Evolutionary conservation across 345 rosid species (phyloP), one percentile per base, ranked within the genome.

Genomic region (Linum tenue): DNA sequence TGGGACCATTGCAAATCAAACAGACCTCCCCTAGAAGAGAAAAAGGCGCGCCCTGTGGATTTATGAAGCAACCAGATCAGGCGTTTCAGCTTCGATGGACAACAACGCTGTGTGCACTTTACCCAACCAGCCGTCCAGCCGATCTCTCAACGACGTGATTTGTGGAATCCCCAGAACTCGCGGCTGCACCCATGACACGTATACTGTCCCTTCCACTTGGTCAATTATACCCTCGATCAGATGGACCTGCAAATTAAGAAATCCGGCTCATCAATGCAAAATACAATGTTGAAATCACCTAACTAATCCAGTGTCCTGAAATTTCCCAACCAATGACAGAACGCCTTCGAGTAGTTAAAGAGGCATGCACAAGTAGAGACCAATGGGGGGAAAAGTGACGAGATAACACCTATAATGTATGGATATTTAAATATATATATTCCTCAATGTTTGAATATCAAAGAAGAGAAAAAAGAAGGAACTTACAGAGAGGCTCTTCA

Each of bases 111-210:
- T 76, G 80, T 75, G 95, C 41, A 95, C 99, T 83, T 87, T 91
- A 67, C 67, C 95, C 67, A 86, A 68, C 98, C 99, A 95, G 65
- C 22, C 76, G 72, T 95, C 89, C 71, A 95, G 73, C 55, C 90
- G 95, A 67, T 89, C 95, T 39, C 87, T 82, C 84, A 95, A 81
- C 40, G 97, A 85, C 75, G 78, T 86, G 82, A 95, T 82, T 81
- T 95, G 99, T 37, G 89, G 78, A 57, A 87, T 95, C 64, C 96
- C 99, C 82, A 95, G 69, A 71, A 95, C 99, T 78, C 99, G 83
- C 1, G 99, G 99, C 75, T 95, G 99, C 59, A 92, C 99, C 99
- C 99, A 95, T 2, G 99, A 91, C 15, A 95, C 86, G 0, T 95
- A 79, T 14, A 95, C 90, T 4, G 89, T 87, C 67, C 97, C 96